A percentile compares a stretch with the other conserved stretches of the same genome.
phyloP scores from a whole-genome alignment of 169 alveolate genomes.

The Theileria sp. region DNA sequence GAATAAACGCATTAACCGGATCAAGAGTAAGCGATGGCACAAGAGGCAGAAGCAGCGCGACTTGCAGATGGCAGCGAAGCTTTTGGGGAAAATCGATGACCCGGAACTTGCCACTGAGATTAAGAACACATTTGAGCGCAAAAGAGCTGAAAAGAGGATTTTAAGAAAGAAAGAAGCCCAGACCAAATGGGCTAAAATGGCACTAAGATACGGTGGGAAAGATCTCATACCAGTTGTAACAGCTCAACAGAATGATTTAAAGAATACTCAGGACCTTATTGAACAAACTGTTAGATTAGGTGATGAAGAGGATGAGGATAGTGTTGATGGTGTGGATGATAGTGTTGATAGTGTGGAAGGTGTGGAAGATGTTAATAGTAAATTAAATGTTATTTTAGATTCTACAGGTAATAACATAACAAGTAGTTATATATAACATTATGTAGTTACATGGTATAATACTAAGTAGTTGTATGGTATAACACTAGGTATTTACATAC shows the following conservation, averaged over 20 bases:
- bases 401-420: constrained; percentile 26
- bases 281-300: background rate
- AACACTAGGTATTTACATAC: too few species aligned
- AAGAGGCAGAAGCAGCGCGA: constrained; percentile 66
- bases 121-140: constrained; percentile 64
- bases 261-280: constrained; percentile 51
- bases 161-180: constrained; percentile 72
- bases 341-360: background rate
- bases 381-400: constrained; percentile 47
- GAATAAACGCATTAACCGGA: constrained; percentile 69
- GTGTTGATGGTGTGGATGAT: background rate
- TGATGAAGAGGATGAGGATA: constrained; percentile 12
- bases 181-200: constrained; percentile 77
- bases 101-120: constrained; percentile 76
- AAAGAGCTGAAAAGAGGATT: constrained; percentile 69
- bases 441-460: background rate
- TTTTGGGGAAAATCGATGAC: constrained; percentile 65
- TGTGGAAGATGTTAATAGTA: constrained; percentile 8
- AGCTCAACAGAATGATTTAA: constrained; percentile 65
- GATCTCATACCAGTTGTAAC: constrained; percentile 65
- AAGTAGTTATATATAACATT: too few species aligned
- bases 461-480: too few species aligned
- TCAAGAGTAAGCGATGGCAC: constrained; percentile 75
- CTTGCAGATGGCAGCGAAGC: constrained; percentile 67
- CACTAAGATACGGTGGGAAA: constrained; percentile 78